Base-by-base conservation (phyloP, 306 rosid genomes). In the Pyrus communis region DNA sequence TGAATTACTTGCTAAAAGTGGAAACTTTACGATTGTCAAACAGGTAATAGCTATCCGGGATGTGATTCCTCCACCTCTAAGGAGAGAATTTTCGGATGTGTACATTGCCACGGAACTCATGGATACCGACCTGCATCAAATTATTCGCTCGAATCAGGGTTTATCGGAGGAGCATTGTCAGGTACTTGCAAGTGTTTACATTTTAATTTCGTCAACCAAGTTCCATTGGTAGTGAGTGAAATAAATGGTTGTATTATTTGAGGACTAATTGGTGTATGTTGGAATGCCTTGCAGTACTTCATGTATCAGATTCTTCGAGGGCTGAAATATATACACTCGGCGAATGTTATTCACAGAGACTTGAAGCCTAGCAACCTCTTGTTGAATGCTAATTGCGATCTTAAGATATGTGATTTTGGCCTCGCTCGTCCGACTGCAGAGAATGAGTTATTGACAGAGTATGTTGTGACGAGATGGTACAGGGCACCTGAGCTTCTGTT, bases 71-170 rank as follows among this genome's bases (percentile, higher is more conserved):
- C 99, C 99, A 64, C 97, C 99, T 12, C 38, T 90, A 68, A 87
- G 97, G 77, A 89, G 97, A 78, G 97, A 95, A 75, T 95, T 95
- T 76, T 87, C 78, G 9, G 99, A 95, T 86, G 99, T 95, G 31
- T 95, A 95, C 85, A 84, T 87, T 66, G 86, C 89, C 40, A 68
- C 46, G 0, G 99, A 95, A 82, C 96, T 95, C 77, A 94, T 94
- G 98, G 98, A 94, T 74, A 94, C 98, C 5, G 98, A 94, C 86
- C 96, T 94, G 84, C 97, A 95, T 73, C 97, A 95, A 77, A 95
- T 95, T 82, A 94, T 92, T 75, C 97, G 96, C 74, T 92, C 98
- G 31, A 94, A 92, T 79, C 98, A 92, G 87, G 43, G 72, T 82
- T 83, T 94, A 59, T 94, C 98, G 1, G 98, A 94, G 83, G 98